Evolutionary conservation across 2,329 filamentous ascomycete species (phyloP), one percentile per base, ranked within the genome.

Genomic region (Penicillium sp.): DNA sequence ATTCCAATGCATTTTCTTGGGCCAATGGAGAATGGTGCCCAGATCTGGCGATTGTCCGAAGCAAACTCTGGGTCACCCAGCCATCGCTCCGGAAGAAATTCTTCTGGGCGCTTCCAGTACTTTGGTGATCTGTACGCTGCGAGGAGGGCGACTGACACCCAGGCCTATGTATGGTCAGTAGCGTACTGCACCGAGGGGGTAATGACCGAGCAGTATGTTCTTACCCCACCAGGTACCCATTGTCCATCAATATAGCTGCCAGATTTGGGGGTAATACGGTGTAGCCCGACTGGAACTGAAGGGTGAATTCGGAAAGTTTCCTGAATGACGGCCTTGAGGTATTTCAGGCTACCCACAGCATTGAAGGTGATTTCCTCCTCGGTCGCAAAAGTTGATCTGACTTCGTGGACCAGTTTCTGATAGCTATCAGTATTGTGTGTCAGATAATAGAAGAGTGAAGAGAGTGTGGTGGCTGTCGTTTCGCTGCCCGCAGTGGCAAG

Each of bases 1-100:
- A 31, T 31, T 31, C 57, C 57, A 47, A 60, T 54, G 24, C 57
- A 60, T 11, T 46, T 53, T 24, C 57, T 44, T 3, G 57, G 21
- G 19, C 57, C 57, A 54, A 55, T 60, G 5, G 57, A 60, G 37
- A 60, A 60, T 3, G 57, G 57, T 3, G 26, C 31, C 22, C 43
- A 57, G 19, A 57, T 44, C 9, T 44, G 21, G 11, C 48, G 54
- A 16, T 60, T 57, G 29, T 60, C 57, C 8, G 51, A 47, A 2
- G 41, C 54, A 29, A 52, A 60, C 10, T 50, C 22, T 5, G 57
- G 22, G n/a, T 54, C 52, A 10, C 48, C 57, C 8, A 57, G 27
- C 57, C 57, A 60, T 14, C 57, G 43, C 16, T 60, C 54, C 5
- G 57, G 57, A 19, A 54, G 37, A 37, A 60, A 60, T n/a, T 48